Evolutionary conservation across 768 basidiomycete species (phyloP).

Genomic region (Lactifluus pinguis): DNA sequence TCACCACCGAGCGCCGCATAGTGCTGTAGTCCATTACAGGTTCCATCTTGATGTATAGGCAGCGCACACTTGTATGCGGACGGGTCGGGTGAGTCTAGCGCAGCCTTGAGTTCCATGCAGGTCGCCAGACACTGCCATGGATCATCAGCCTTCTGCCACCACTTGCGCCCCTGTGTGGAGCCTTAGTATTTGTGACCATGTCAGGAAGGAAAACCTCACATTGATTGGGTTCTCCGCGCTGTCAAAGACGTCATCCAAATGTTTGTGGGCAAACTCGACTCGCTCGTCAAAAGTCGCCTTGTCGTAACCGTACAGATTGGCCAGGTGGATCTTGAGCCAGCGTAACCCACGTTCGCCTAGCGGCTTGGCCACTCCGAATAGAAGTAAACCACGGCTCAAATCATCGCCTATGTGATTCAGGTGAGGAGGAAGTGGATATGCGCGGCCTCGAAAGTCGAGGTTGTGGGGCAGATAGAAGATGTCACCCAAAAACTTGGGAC

Average conservation of each 20-base stretch:
- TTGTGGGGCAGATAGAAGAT: slow-evolving; percentile 91
- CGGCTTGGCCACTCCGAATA: slow-evolving; percentile 70
- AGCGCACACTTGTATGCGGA: slow-evolving; percentile 52
- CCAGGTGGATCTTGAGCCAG: slow-evolving; percentile 93
- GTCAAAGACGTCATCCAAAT: slow-evolving; percentile 71
- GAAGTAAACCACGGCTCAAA: slow-evolving; percentile 76
- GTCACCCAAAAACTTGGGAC: slow-evolving; percentile 69
- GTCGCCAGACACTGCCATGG: slow-evolving; percentile 97
- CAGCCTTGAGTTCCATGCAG: slow-evolving; percentile 80
- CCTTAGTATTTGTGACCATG: neutral
- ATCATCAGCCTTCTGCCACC: slow-evolving; percentile 92
- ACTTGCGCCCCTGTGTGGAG: slow-evolving; percentile 49
- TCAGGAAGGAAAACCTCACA: slow-evolving; percentile 32
- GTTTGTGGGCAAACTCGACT: slow-evolving; percentile 64
- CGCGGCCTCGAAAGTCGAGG: slow-evolving; percentile 93
- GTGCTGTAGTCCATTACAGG: slow-evolving; percentile 97
- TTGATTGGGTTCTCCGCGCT: slow-evolving; percentile 72
- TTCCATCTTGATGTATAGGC: slow-evolving; percentile 97
- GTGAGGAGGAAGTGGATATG: slow-evolving; percentile 94
- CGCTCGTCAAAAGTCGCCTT: slow-evolving; percentile 93
- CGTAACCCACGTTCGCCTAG: slow-evolving; percentile 78
- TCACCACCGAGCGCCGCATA: slow-evolving; percentile 98
- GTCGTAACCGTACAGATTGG: slow-evolving; percentile 89
- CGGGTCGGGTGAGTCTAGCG: slow-evolving; percentile 61
- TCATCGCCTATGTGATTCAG: slow-evolving; percentile 95